Conservation (phyloP, 1,284 basidiomycete genomes). For the Trametes hirsuta region DNA sequence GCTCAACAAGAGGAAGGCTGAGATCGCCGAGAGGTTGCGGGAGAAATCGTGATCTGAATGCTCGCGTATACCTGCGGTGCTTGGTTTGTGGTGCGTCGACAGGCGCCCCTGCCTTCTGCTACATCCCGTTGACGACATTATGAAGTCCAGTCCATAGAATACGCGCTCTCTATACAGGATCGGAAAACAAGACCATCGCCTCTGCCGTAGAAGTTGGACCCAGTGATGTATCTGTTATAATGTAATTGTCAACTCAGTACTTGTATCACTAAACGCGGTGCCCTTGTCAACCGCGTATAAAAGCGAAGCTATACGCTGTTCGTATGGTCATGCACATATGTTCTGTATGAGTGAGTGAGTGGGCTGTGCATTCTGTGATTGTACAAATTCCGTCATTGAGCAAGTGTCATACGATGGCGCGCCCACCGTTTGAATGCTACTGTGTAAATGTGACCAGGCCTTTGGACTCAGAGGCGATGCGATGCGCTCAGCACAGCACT, state of each 20-base stretch:
- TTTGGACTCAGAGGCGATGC: not conserved
- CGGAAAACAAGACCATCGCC: too few relatives aligned
- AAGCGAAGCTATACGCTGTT: not conserved
- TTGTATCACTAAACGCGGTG: not conserved
- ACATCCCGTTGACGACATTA: too few relatives aligned
- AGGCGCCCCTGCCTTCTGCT: not conserved
- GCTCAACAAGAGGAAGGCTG: slow-evolving; percentile 59
- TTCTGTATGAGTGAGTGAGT: too few relatives aligned
- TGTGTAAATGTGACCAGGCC: not conserved
- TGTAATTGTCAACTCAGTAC: not conserved
- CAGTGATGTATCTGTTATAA: slow-evolving; percentile 1
- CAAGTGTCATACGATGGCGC: not conserved
- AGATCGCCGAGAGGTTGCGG: slow-evolving; percentile 53
- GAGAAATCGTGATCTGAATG: slow-evolving; percentile 25
- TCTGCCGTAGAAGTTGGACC: not conserved
- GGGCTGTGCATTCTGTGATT: too few relatives aligned
- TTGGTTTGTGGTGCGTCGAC: not conserved
- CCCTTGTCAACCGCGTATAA: not conserved
- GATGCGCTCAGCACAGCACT: too few relatives aligned
- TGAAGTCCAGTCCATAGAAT: too few relatives aligned
- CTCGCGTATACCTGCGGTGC: not conserved
- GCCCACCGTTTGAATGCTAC: too few relatives aligned
- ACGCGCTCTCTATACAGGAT: too few relatives aligned
- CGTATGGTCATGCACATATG: too few relatives aligned
- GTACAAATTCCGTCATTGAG: too few relatives aligned